Conservation (phyloP, 2,329 filamentous ascomycete species). For the Cyclaneusma minus region DNA sequence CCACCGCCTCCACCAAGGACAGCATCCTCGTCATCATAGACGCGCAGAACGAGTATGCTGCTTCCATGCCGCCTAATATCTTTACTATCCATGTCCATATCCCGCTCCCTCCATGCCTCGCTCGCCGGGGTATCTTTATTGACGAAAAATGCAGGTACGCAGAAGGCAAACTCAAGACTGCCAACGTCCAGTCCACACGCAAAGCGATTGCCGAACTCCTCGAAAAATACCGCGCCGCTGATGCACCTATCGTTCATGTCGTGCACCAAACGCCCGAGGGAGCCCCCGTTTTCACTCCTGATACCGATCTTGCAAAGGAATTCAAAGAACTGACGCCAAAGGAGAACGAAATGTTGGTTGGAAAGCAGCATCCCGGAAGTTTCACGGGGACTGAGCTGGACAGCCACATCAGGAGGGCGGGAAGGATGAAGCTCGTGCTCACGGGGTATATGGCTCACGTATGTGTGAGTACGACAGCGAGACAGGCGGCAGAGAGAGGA, state of each 20-base stretch:
- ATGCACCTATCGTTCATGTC: slow-evolving; percentile 40
- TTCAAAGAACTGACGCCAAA: slow-evolving; percentile 42
- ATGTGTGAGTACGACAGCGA: slow-evolving; percentile 45
- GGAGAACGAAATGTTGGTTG: slow-evolving; percentile 36
- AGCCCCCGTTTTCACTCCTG: slow-evolving; percentile 50
- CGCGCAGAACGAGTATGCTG: slow-evolving; percentile 50
- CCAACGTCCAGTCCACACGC: slow-evolving; percentile 35
- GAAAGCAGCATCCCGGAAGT: slow-evolving; percentile 40
- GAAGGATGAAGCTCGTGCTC: slow-evolving; percentile 43
- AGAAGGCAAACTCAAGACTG: slow-evolving; percentile 37
- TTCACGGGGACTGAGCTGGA: slow-evolving; percentile 47
- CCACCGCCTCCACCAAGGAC: slow-evolving; percentile 39
- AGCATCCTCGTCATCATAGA: slow-evolving; percentile 52
- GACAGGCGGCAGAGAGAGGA: slow-evolving; percentile 41
- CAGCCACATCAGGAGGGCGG: slow-evolving; percentile 31
- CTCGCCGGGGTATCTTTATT: slow-evolving; percentile 1
- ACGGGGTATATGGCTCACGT: slow-evolving; percentile 52
- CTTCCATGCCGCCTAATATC: too few species aligned
- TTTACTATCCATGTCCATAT: neutral
- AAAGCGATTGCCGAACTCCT: slow-evolving; percentile 40
- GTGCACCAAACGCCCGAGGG: slow-evolving; percentile 41
- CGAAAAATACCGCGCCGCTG: slow-evolving; percentile 38
- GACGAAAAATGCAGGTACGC: slow-evolving; percentile 24
- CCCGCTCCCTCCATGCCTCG: neutral
- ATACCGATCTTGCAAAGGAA: slow-evolving; percentile 40